phyloP scores from a whole-genome alignment of 495 filamentous ascomycete genomes.

The Neurospora sp. region DNA sequence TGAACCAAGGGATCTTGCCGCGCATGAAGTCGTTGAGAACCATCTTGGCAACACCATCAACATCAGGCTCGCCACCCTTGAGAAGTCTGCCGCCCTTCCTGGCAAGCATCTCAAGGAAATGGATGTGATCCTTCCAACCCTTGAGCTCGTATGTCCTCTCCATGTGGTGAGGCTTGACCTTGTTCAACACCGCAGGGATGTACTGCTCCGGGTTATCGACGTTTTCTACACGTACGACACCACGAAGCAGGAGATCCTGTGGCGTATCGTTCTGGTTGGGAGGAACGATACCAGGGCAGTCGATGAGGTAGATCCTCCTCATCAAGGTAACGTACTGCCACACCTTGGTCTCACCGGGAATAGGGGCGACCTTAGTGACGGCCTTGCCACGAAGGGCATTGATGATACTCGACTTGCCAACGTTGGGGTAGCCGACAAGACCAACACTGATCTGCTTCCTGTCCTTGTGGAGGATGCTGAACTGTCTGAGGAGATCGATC shows the following conservation, averaged over 20 bases:
- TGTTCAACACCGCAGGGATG: slow-evolving; percentile 69
- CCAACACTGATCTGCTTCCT: slow-evolving; percentile 89
- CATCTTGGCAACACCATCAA: slow-evolving; percentile 90
- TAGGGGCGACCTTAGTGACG: slow-evolving; percentile 88
- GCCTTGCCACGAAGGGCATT: slow-evolving; percentile 88
- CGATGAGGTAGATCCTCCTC: slow-evolving; percentile 94
- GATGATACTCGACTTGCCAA: slow-evolving; percentile 87
- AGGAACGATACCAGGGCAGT: slow-evolving; percentile 92
- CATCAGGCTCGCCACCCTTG: slow-evolving; percentile 82
- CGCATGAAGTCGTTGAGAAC: slow-evolving; percentile 90
- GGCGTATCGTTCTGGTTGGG: slow-evolving; percentile 74
- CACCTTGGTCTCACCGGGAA: slow-evolving; percentile 91
- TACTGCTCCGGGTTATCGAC: slow-evolving; percentile 94
- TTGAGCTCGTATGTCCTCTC: slow-evolving; percentile 87
- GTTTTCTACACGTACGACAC: slow-evolving; percentile 88
- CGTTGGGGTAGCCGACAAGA: slow-evolving; percentile 64
- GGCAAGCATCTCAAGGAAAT: slow-evolving; percentile 80
- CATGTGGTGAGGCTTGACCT: slow-evolving; percentile 76
- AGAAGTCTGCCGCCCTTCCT: slow-evolving; percentile 79
- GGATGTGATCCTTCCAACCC: slow-evolving; percentile 59
- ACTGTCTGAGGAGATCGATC: slow-evolving; percentile 74
- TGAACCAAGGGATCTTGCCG: slow-evolving; percentile 95
- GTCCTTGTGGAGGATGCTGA: slow-evolving; percentile 79
- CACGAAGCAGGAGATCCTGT: slow-evolving; percentile 82
- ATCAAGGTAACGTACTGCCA: slow-evolving; percentile 83